Percentiles rank a stretch among this genome's conserved stretches.
These are phyloP conservation scores for thale cress (Arabidopsis thaliana) DNA, from an alignment of 345 rosid genomes.

Conservation along the genomic window DNA sequence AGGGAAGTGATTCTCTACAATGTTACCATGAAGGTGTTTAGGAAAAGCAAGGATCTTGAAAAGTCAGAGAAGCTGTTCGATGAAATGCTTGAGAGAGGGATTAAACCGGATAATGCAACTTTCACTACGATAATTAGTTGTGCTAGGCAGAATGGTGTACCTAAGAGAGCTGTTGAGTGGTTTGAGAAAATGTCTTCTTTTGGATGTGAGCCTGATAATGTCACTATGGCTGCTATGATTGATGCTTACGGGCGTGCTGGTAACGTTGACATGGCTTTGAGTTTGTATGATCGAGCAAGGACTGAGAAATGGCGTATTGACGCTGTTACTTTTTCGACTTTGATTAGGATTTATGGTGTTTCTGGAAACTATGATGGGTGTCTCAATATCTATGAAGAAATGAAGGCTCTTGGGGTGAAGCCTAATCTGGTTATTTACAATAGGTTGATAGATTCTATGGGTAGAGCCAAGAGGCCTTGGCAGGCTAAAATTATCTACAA, in stretches of 20 bases:
- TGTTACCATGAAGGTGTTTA: conserved; percentile 74
- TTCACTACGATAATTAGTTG: conserved; percentile 79
- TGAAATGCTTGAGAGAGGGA: conserved; percentile 73
- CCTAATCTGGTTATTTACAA: conserved; percentile 71
- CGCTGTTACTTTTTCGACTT: conserved; percentile 63
- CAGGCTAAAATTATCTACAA: conserved; percentile 71
- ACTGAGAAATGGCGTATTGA: conserved; percentile 83
- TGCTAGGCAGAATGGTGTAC: conserved; percentile 64
- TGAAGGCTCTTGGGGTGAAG: conserved; percentile 82
- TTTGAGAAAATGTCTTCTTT: conserved; percentile 80
- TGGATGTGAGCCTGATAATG: conserved; percentile 71
- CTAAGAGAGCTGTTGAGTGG: conserved; percentile 80
- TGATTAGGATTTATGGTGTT: conserved; percentile 71
- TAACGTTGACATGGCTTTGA: conserved; percentile 73
- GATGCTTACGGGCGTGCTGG: conserved; percentile 86
- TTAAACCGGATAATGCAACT: conserved; percentile 74
- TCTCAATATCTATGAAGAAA: conserved; percentile 88
- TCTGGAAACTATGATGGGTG: conserved; percentile 87
- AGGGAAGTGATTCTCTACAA: conserved; percentile 75
- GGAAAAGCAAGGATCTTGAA: conserved; percentile 69
- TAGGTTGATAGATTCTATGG: conserved; percentile 86
- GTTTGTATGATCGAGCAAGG: conserved; percentile 90
- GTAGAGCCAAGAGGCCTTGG: conserved; percentile 97
- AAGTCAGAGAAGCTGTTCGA: conserved; percentile 72
- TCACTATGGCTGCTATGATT: conserved; percentile 72